Evolutionary conservation across 768 basidiomycete genomes (phyloP).

Genomic region (Auriscalpium microsporum): DNA sequence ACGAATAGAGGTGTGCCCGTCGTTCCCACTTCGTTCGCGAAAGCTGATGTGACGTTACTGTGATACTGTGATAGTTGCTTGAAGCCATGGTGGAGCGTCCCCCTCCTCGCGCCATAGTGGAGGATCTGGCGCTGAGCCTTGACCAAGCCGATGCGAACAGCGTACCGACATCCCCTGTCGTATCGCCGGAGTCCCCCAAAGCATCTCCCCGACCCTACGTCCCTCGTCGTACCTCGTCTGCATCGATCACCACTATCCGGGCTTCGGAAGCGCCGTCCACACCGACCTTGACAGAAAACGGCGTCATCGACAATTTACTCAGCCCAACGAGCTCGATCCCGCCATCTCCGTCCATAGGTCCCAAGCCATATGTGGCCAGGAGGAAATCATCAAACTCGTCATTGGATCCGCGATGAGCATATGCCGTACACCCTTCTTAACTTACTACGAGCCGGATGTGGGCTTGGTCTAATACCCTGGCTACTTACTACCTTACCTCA

Average conservation of each 20-base stretch:
- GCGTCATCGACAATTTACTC: not conserved
- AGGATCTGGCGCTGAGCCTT: constrained; percentile 32
- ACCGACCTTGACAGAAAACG: not conserved
- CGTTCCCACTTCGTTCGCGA: too few relatives aligned
- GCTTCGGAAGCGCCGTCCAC: not conserved
- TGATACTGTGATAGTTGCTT: constrained; percentile 43
- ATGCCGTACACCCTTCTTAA: not conserved
- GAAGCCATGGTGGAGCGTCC: constrained; percentile 84
- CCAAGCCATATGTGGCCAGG: not conserved
- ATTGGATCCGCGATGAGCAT: not conserved
- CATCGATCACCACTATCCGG: not conserved
- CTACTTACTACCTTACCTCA: not conserved
- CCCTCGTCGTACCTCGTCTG: not conserved
- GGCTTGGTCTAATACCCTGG: not conserved
- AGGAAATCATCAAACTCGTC: constrained; percentile 1
- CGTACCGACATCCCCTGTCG: not conserved
- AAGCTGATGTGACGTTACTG: not conserved
- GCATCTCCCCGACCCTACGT: not conserved
- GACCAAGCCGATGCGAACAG: constrained; percentile 4
- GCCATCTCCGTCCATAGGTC: not conserved
- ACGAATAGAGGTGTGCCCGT: constrained; percentile 54
- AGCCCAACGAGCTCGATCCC: not conserved
- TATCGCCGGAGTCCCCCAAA: not conserved
- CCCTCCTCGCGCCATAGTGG: constrained; percentile 62
- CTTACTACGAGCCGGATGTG: not conserved